Percentiles rank a stretch among this genome's conserved stretches.
Evolutionary conservation across 257 asterid genomes (phyloP).

Genomic region (Plantago ovata): DNA sequence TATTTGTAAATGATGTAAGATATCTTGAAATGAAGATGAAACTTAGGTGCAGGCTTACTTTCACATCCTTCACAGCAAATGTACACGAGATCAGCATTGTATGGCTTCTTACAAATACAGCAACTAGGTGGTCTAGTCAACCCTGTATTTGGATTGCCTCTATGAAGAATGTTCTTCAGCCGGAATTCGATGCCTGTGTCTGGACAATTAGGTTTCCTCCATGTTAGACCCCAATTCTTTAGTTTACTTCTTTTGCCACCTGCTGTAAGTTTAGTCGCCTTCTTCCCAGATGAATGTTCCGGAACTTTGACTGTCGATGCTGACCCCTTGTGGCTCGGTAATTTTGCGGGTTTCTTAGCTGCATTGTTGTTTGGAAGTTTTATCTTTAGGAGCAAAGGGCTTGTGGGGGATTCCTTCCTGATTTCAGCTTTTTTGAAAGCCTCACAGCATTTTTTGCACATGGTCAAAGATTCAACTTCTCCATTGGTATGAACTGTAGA

Average conservation of each 20-base stretch:
- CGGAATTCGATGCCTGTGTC: conserved; percentile 57
- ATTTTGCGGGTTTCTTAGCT: conserved; percentile 29
- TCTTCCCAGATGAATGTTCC: conserved; percentile 31
- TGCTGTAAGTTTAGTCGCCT: conserved; percentile 31
- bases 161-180: conserved; percentile 45
- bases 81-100: conserved; percentile 56
- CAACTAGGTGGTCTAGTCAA: conserved; percentile 31
- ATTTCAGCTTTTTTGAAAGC: conserved; percentile 28
- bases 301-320: conserved; percentile 31
- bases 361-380: conserved; percentile 32
- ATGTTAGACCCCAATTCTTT: conserved; percentile 61
- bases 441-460: conserved; percentile 59
- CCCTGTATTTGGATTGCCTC: conserved; percentile 33
- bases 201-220: conserved; percentile 49
- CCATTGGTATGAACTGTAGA: conserved; percentile 34
- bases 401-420: conserved; percentile 45
- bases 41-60: conserved; percentile 39
- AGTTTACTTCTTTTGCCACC: conserved; percentile 36
- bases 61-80: conserved; percentile 64
- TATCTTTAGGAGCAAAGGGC: conserved; percentile 52
- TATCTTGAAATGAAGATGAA: not conserved
- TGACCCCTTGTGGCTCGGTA: conserved; percentile 24
- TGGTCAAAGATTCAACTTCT: conserved; percentile 34
- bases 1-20: too few relatives aligned
- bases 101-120: conserved; percentile 52